A percentile compares a stretch with the other conserved stretches of the same genome.
Evolutionary conservation across 2,329 filamentous ascomycete genomes (phyloP).

Genomic region (Colletotrichum tabaci): DNA sequence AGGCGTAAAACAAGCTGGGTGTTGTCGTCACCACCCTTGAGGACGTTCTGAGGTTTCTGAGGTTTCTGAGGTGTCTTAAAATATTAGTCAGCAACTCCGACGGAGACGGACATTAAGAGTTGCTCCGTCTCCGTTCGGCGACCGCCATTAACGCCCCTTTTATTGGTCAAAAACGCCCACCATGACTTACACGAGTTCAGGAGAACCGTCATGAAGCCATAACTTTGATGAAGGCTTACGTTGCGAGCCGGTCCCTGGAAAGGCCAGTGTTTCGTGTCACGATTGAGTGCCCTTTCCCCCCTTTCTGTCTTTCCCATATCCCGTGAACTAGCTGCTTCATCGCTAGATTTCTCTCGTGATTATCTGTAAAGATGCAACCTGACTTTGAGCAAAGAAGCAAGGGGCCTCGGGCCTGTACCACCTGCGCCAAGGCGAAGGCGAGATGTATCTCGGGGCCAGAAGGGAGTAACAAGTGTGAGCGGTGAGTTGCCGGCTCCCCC

Average conservation of each 20-base stretch:
- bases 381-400: conserved; percentile 47
- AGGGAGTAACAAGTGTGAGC: conserved; percentile 61
- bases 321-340: not conserved
- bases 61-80: not conserved
- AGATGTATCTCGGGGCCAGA: conserved; percentile 62
- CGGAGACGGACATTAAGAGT: conserved; percentile 30
- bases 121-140: conserved; percentile 16
- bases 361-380: conserved; percentile 13
- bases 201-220: conserved; percentile 20
- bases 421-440: conserved; percentile 68
- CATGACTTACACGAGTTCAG: conserved; percentile 39
- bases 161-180: conserved; percentile 24
- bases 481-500: conserved; percentile 52
- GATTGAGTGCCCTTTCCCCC: not conserved
- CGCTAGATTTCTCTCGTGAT: not conserved
- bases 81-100: conserved; percentile 29
- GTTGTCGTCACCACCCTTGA: no score
- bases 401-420: conserved; percentile 65
- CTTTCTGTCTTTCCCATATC: not conserved
- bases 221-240: conserved; percentile 29
- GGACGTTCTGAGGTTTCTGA: not conserved
- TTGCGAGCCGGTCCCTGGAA: conserved; percentile 19
- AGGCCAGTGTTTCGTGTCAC: not conserved
- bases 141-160: not conserved
- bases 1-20: not conserved